Evolutionary conservation across 306 rosid genomes (phyloP).

Genomic region (Biancaea sappan): DNA sequence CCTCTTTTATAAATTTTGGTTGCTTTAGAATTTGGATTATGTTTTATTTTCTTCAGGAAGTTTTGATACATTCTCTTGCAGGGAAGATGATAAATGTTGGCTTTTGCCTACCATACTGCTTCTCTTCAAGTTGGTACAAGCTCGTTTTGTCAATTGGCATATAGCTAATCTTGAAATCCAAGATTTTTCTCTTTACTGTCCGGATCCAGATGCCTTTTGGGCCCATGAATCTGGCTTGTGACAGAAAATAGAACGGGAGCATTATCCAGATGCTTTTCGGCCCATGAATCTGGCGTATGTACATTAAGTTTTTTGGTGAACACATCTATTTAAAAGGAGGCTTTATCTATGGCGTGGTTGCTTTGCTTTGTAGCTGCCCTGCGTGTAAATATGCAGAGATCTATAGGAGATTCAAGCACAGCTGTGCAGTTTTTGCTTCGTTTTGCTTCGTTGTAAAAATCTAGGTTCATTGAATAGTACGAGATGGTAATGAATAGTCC

Average conservation of each 20-base stretch:
- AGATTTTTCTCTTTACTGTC: slow-evolving; percentile 82
- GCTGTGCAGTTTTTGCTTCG: slow-evolving; percentile 48
- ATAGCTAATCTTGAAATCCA: slow-evolving; percentile 86
- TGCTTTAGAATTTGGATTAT: slow-evolving; percentile 4
- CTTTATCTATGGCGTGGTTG: slow-evolving; percentile 31
- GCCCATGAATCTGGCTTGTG: slow-evolving; percentile 75
- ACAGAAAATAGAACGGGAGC: slow-evolving; percentile 19
- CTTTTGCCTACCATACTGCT: slow-evolving; percentile 83
- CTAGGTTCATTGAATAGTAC: slow-evolving; percentile 16
- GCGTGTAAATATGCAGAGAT: slow-evolving; percentile 55
- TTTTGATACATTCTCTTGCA: slow-evolving; percentile 43
- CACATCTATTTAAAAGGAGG: slow-evolving; percentile 28
- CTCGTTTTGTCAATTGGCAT: slow-evolving; percentile 89
- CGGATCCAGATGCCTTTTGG: slow-evolving; percentile 94
- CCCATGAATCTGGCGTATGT: slow-evolving; percentile 64
- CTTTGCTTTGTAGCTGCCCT: slow-evolving; percentile 33
- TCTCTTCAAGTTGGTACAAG: slow-evolving; percentile 73
- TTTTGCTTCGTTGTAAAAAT: slow-evolving; percentile 43
- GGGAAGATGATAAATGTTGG: slow-evolving; percentile 96
- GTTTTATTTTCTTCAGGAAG: not conserved
- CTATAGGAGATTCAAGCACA: slow-evolving; percentile 51
- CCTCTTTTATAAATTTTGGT: slow-evolving; percentile 2
- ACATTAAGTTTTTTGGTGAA: slow-evolving; percentile 28
- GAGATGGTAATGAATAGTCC: not conserved
- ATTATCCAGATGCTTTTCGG: slow-evolving; percentile 93